Percentiles rank a stretch among this genome's conserved stretches.
Evolutionary conservation across 192 early-diverging fungal genomes (phyloP).

Genomic region (Obelidium mucronatum): DNA sequence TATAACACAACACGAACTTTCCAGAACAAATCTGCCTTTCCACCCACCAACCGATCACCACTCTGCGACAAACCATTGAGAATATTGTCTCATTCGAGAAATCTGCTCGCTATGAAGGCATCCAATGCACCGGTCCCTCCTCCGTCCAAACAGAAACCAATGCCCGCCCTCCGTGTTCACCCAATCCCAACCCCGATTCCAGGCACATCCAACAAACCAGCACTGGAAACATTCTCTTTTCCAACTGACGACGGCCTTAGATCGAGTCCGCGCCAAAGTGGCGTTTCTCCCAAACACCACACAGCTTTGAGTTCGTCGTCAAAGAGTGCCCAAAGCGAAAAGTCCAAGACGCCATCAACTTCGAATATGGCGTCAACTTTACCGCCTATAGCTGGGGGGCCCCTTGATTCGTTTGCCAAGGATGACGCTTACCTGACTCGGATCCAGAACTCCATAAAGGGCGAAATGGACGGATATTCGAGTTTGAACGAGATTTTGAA

Average conservation of each 20-base stretch:
- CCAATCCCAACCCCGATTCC: conserved; percentile 1
- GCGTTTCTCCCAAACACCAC: not conserved
- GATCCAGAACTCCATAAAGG: not conserved
- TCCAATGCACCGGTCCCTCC: no score
- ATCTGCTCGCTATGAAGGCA: no score
- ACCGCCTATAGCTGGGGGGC: no score
- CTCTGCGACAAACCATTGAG: no score
- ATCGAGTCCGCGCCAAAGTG: not conserved
- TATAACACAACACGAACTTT: not conserved
- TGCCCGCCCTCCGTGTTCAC: not conserved
- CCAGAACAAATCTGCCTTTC: not conserved
- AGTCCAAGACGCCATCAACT: not conserved
- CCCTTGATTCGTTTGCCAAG: not conserved
- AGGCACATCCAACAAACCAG: not conserved
- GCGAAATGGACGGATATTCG: conserved; percentile 3
- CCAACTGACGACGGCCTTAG: not conserved
- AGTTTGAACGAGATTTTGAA: not conserved
- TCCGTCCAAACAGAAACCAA: no score
- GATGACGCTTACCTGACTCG: not conserved
- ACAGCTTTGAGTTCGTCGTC: not conserved
- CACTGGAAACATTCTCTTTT: not conserved
- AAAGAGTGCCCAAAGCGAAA: not conserved
- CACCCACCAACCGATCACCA: no score
- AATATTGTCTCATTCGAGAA: no score
- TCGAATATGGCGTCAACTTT: no score